Base-by-base conservation (phyloP, 352 stramenopile genomes). In the Blastocystis sp. region DNA sequence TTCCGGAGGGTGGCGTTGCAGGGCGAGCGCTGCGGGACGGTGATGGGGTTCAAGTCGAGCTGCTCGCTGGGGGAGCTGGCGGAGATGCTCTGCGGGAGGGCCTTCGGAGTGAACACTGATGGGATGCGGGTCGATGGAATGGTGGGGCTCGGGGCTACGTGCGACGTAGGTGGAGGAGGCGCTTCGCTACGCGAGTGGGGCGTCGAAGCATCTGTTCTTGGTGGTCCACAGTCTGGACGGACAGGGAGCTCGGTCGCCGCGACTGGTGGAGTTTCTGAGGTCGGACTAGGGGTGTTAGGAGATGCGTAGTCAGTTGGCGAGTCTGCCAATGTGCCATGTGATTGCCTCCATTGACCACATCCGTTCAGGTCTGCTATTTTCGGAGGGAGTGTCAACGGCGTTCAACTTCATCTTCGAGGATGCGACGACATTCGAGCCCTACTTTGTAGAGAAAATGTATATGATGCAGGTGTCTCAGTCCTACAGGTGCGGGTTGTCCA, bases 281-380 rank as follows among this genome's bases (percentile, higher is more conserved):
- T 67, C 21, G 24, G 57, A 8, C 9, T 29, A 64, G 11, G 9
- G n/a, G n/a, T 7, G n/a, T 14, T 64, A 29, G 11, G 11, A n/a
- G 32, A 67, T 38, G 21, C 29, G 32, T 24, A 67, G 42, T 14
- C 34, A 78, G 40, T 44, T 78, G 29, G 36, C 67, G 16, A 6
- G 9, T 2, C 34, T 78, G 21, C 48, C 67, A n/a, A 24, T 42
- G 14, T 14, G 56, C 36, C 67, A 78, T 61, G 38, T 78, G 32
- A 56, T 78, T 78, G 36, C 38, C 16, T 78, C 67, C 21, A 38
- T 78, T 24, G 67, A 78, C 48, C 67, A 78, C n/a, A 78, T 78
- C 34, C 67, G 67, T 21, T 32, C 7, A 29, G 57, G 36, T 78
- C 67, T 78, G 4, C 49, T 78, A n/a, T 57, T 78, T 51, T 78